Conservation (phyloP, 352 stramenopile genomes). For the Elongisporangium undulatum region DNA sequence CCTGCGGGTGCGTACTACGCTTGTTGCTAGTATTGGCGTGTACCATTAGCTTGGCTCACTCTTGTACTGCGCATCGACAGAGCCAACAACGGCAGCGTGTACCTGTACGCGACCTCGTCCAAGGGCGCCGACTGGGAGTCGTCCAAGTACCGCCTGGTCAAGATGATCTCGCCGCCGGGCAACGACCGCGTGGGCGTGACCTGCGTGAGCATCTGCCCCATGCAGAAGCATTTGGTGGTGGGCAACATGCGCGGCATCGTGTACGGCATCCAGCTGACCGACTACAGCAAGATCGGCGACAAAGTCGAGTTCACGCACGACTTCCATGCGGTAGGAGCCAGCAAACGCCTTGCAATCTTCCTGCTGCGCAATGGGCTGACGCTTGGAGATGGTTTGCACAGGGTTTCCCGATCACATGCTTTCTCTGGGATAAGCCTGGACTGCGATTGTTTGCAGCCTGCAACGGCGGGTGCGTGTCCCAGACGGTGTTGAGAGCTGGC, state of each 20-base stretch:
- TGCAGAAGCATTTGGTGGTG: conserved; percentile 78
- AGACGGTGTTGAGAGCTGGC: conserved; percentile 70
- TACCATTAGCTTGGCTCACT: neutral
- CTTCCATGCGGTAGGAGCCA: conserved; percentile 54
- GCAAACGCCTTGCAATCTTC: neutral
- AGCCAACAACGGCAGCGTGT: conserved; percentile 79
- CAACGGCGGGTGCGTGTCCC: conserved; percentile 70
- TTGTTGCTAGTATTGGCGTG: neutral
- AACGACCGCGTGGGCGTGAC: conserved; percentile 70
- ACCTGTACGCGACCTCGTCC: conserved; percentile 69
- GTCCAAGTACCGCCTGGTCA: conserved; percentile 82
- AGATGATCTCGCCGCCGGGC: conserved; percentile 75
- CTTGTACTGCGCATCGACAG: conserved; percentile 15
- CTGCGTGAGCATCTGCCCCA: conserved; percentile 74
- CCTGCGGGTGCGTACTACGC: conserved; percentile 60
- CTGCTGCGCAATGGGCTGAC: neutral
- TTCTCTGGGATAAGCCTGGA: conserved; percentile 73
- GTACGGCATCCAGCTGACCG: conserved; percentile 73
- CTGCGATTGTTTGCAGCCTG: conserved; percentile 78
- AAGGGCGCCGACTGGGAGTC: conserved; percentile 29
- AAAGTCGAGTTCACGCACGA: conserved; percentile 87
- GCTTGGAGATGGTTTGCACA: conserved; percentile 7
- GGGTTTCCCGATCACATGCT: conserved; percentile 76
- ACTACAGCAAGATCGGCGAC: conserved; percentile 87
- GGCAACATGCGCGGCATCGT: conserved; percentile 75